These are phyloP conservation scores for Lipomyces kockii DNA, from an alignment of 805 yeast species.

Conservation along the genomic window DNA sequence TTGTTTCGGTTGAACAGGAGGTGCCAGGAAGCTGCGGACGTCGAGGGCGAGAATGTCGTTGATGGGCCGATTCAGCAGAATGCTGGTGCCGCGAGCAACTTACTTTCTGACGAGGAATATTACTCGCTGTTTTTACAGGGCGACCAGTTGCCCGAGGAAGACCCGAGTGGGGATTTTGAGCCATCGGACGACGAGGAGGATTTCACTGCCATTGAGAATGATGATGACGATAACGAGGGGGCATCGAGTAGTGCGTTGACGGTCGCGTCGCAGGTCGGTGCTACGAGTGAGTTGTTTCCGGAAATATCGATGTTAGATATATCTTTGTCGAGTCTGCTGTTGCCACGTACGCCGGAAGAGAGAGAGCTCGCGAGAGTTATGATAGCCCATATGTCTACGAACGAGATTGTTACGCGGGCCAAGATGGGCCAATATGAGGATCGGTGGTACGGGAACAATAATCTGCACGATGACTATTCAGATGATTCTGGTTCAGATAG, in stretches of 20 bases:
- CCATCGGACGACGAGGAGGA: conserved; percentile 27
- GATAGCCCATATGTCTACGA: conserved; percentile 30
- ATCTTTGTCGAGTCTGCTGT: conserved; percentile 20
- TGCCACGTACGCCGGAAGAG: conserved; percentile 31
- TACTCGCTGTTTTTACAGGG: conserved; percentile 55
- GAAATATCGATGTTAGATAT: conserved; percentile 31
- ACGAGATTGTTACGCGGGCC: conserved; percentile 28
- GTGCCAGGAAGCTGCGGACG: not conserved
- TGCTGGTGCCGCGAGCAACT: not conserved
- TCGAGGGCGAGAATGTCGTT: not conserved
- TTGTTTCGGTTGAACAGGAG: not conserved
- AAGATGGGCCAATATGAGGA: conserved; percentile 18
- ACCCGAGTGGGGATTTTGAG: conserved; percentile 35
- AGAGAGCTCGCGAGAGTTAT: conserved; percentile 25
- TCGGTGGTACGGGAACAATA: not conserved
- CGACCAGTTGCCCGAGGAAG: conserved; percentile 74
- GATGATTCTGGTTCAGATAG: conserved; percentile 38
- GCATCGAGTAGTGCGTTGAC: conserved; percentile 14
- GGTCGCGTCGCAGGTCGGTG: conserved; percentile 6
- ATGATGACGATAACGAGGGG: conserved; percentile 36
- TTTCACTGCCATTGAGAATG: conserved; percentile 33
- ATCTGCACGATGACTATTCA: conserved; percentile 15
- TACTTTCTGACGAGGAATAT: conserved; percentile 60
- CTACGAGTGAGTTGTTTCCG: conserved; percentile 20
- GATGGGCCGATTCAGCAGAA: not conserved